Conservation (phyloP, 345 rosid species). For the Reutealis trisperma region DNA sequence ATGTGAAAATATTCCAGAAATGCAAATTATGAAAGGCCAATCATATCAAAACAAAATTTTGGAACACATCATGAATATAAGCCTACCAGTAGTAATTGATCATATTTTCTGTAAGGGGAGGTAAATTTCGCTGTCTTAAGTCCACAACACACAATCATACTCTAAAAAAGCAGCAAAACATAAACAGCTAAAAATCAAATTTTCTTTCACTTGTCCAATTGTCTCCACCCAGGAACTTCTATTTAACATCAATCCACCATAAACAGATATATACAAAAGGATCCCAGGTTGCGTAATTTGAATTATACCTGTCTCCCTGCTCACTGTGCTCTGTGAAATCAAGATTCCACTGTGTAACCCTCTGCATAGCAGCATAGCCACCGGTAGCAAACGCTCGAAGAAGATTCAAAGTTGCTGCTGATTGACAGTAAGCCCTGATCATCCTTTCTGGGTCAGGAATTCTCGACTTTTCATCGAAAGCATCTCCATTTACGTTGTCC, state of each 20-base stretch:
- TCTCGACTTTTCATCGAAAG: conserved; percentile 30
- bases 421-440: conserved; percentile 36
- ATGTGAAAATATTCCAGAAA: neutral
- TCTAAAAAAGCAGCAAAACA: neutral
- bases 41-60: neutral
- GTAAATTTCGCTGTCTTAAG: neutral
- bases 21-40: neutral
- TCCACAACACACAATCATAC: neutral
- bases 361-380: conserved; percentile 38
- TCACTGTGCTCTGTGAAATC: conserved; percentile 34
- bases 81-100: neutral
- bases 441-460: conserved; percentile 33
- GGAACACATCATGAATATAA: neutral
- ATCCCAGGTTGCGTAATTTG: neutral
- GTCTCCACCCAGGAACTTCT: neutral
- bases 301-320: conserved; percentile 32
- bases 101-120: neutral
- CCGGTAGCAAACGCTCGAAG: conserved; percentile 37
- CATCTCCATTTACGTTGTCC: conserved; percentile 31
- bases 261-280: neutral
- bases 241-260: neutral
- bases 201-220: neutral
- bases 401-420: conserved; percentile 34
- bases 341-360: conserved; percentile 35
- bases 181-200: neutral